Evolutionary conservation across 495 filamentous ascomycete genomes (phyloP).

Genomic region (Trichoderma orchidacearum): DNA sequence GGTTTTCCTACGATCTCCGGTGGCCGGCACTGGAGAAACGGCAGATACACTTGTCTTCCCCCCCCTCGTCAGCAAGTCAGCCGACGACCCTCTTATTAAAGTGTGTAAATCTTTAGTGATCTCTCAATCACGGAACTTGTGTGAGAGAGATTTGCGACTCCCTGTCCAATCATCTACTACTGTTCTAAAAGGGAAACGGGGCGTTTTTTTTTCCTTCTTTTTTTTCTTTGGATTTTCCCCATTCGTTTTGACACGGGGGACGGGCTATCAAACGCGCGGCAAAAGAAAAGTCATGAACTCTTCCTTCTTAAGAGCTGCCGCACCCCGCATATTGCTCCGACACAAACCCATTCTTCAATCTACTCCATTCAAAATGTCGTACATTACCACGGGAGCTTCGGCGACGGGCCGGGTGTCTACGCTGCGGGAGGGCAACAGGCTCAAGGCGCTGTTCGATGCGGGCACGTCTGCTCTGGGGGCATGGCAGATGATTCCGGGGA

Average conservation of each 20-base stretch:
- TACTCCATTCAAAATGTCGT: background rate
- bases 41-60: no score
- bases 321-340: background rate
- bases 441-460: slow-evolving; percentile 40
- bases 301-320: background rate
- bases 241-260: no score
- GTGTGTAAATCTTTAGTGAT: no score
- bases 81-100: no score
- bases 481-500: slow-evolving; percentile 66
- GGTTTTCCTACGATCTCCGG: no score
- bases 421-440: slow-evolving; percentile 51
- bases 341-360: background rate
- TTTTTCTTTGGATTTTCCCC: no score
- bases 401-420: background rate
- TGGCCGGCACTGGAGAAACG: no score
- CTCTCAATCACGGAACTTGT: no score
- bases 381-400: background rate
- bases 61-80: no score
- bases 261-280: no score
- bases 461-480: slow-evolving; percentile 44
- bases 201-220: background rate
- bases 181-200: background rate
- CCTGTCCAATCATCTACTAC: background rate
- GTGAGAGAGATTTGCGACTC: background rate
- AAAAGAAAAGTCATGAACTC: slow-evolving; percentile 1